Percentiles rank a stretch among this genome's conserved stretches.
Conservation (phyloP, 2,329 filamentous ascomycete genomes). For the Aspergillus nomiae region DNA sequence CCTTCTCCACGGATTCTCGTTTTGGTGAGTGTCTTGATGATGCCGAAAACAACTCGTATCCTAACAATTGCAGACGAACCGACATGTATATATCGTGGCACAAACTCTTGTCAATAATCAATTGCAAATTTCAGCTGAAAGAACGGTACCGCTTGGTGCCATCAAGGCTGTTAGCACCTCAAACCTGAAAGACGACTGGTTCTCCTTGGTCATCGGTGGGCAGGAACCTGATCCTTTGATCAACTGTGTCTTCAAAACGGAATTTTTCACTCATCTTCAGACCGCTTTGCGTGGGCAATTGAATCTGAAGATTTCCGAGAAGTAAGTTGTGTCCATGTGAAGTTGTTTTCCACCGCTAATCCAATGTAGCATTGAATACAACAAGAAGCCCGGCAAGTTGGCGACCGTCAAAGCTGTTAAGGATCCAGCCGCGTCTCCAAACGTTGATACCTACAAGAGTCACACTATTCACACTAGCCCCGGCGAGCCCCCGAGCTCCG, state of each 20-base stretch:
- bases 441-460: constrained; percentile 90
- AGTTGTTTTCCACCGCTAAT: constrained; percentile 12
- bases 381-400: constrained; percentile 95
- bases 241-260: constrained; percentile 93
- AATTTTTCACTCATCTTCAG: constrained; percentile 91
- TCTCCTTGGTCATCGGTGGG: constrained; percentile 82
- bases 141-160: constrained; percentile 77
- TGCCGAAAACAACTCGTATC: not conserved
- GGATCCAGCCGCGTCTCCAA: constrained; percentile 67
- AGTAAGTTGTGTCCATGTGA: constrained; percentile 42
- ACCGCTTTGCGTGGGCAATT: constrained; percentile 77
- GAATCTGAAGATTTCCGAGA: constrained; percentile 78
- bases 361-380: constrained; percentile 73
- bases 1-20: constrained; percentile 82
- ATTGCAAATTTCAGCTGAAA: constrained; percentile 77
- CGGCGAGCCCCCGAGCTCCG: constrained; percentile 80
- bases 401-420: constrained; percentile 87
- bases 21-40: constrained; percentile 50
- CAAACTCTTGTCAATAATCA: constrained; percentile 82
- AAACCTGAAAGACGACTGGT: constrained; percentile 90
- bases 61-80: constrained; percentile 60
- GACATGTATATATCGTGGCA: constrained; percentile 84
- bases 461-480: constrained; percentile 81
- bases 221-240: constrained; percentile 93
- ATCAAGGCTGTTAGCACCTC: constrained; percentile 88